phyloP scores from a whole-genome alignment of 805 yeast genomes.

The Candida loeiensis region DNA sequence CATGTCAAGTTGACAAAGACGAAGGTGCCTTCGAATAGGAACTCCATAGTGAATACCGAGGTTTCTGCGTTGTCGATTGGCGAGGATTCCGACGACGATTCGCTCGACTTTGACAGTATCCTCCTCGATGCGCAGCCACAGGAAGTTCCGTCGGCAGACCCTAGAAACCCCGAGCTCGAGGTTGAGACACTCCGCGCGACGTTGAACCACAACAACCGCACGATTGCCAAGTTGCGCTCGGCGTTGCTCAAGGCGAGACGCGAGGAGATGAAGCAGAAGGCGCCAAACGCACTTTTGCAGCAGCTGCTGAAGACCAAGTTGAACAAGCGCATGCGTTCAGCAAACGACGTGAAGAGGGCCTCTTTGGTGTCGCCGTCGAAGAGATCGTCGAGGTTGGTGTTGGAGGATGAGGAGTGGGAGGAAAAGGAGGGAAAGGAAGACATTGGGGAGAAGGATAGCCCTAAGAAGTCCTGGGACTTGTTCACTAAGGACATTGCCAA shows the following conservation, averaged over 20 bases:
- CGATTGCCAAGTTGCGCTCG: slow-evolving; percentile 57
- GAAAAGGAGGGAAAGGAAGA: slow-evolving; percentile 1
- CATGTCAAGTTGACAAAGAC: slow-evolving; percentile 33
- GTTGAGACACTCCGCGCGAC: slow-evolving; percentile 64
- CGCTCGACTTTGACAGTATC: slow-evolving; percentile 30
- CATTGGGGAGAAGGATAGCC: slow-evolving; percentile 13
- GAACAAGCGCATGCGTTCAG: slow-evolving; percentile 7
- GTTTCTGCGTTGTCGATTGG: slow-evolving; percentile 14
- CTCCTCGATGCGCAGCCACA: slow-evolving; percentile 26
- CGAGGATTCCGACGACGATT: slow-evolving; percentile 35
- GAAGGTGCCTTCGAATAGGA: slow-evolving; percentile 4
- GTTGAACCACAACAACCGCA: slow-evolving; percentile 59
- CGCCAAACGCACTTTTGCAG: slow-evolving; percentile 5
- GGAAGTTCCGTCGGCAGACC: slow-evolving; percentile 27
- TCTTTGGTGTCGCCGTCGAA: slow-evolving; percentile 34
- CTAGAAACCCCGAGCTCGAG: slow-evolving; percentile 49
- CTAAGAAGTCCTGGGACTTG: slow-evolving; percentile 33
- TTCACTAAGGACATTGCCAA: slow-evolving; percentile 26
- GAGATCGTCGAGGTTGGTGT: slow-evolving; percentile 30
- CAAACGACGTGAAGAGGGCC: slow-evolving; percentile 9
- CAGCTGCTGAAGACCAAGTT: slow-evolving; percentile 7
- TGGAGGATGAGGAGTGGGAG: slow-evolving; percentile 17
- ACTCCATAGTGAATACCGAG: slow-evolving; percentile 13
- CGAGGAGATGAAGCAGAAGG: slow-evolving; percentile 25
- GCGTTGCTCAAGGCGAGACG: slow-evolving; percentile 43